A percentile compares a stretch with the other conserved stretches of the same genome.
These are phyloP conservation scores for Francoa sonchifolia DNA, from an alignment of 441 rosid genomes.

Conservation along the genomic window DNA sequence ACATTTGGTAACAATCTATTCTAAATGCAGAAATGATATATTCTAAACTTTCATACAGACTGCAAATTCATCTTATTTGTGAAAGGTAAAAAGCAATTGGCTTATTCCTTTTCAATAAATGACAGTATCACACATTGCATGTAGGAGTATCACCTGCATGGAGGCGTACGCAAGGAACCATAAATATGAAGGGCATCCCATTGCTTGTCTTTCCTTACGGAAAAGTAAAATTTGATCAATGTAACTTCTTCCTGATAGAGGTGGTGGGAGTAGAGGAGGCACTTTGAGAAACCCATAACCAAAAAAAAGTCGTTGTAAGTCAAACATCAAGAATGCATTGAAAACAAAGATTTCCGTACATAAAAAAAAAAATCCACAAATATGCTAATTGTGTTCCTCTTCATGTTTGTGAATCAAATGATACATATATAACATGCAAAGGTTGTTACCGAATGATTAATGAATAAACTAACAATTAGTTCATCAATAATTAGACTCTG, in stretches of 20 bases:
- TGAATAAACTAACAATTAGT: no score
- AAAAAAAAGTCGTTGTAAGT: constrained; percentile 7
- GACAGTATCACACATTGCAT: not conserved
- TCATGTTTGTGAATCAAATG: not conserved
- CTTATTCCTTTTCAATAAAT: not conserved
- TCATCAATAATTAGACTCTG: no score
- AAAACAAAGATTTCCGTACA: constrained; percentile 2
- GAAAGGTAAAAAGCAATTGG: not conserved
- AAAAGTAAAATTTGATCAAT: constrained; percentile 42
- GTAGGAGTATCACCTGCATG: constrained; percentile 45
- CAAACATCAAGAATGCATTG: constrained; percentile 13
- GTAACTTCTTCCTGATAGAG: constrained; percentile 62
- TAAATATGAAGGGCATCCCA: constrained; percentile 66
- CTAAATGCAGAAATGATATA: not conserved
- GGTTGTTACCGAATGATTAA: no score
- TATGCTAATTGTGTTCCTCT: not conserved
- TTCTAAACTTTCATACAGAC: not conserved
- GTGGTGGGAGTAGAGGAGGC: constrained; percentile 80
- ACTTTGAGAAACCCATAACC: constrained; percentile 37
- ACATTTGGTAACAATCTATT: not conserved
- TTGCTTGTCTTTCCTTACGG: constrained; percentile 34
- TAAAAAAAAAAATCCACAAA: not conserved
- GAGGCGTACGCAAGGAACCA: constrained; percentile 57
- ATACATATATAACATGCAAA: no score
- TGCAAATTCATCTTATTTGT: not conserved